phyloP scores from a whole-genome alignment of 2,329 filamentous ascomycete genomes.

The Pseudocercospora ulei region DNA sequence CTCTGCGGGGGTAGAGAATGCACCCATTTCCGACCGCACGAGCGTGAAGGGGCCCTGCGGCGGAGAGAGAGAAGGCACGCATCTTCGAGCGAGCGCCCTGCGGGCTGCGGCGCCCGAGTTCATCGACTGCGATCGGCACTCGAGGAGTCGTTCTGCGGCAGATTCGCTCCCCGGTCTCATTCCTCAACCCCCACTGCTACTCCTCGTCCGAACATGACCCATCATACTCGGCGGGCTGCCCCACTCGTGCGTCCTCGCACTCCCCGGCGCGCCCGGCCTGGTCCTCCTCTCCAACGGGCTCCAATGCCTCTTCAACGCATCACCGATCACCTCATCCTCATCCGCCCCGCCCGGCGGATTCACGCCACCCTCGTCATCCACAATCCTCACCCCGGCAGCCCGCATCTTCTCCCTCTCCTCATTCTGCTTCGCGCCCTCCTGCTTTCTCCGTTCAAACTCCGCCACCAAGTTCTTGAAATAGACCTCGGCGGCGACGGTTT shows the following conservation, averaged over 20 bases:
- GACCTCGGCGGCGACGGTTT: conserved; percentile 72
- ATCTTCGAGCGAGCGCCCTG: too few species aligned
- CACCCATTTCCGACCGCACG: too few species aligned
- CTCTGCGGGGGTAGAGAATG: too few species aligned
- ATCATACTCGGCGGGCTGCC: conserved; percentile 20
- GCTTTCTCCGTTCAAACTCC: conserved; percentile 57
- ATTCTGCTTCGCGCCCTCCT: conserved; percentile 35
- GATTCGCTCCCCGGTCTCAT: conserved; percentile 10
- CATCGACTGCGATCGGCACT: too few species aligned
- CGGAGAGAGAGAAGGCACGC: too few species aligned
- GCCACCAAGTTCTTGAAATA: conserved; percentile 69
- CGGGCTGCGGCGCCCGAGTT: too few species aligned
- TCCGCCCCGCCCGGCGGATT: conserved; percentile 13
- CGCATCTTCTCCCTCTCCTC: conserved; percentile 29
- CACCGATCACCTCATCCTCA: conserved; percentile 26
- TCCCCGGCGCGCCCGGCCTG: conserved; percentile 26
- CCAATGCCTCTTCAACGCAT: conserved; percentile 30
- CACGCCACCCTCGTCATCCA: conserved; percentile 20
- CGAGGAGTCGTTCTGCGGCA: too few species aligned
- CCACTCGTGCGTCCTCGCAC: conserved; percentile 25
- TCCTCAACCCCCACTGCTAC: conserved; percentile 18
- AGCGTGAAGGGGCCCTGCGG: too few species aligned
- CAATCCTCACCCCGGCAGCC: conserved; percentile 29
- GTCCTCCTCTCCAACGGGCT: conserved; percentile 29
- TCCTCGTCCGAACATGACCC: conserved; percentile 24